Evolutionary conservation across 768 basidiomycete genomes (phyloP).

Genomic region (Lactifluus volemus): DNA sequence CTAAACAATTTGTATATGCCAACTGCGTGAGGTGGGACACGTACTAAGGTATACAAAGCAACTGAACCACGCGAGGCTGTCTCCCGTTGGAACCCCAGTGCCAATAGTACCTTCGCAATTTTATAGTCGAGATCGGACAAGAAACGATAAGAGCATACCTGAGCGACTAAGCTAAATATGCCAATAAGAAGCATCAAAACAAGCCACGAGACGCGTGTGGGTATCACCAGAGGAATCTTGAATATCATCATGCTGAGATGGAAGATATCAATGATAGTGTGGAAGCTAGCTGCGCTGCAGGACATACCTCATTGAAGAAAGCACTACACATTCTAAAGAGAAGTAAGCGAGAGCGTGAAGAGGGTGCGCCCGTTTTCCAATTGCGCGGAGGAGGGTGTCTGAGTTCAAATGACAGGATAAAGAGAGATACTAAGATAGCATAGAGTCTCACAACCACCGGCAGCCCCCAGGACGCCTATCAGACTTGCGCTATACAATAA

Average conservation of each 20-base stretch:
- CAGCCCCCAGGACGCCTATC: slow-evolving; percentile 54
- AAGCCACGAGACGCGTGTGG: slow-evolving; percentile 38
- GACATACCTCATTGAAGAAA: slow-evolving; percentile 27
- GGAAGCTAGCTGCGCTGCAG: neutral
- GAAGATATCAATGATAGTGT: neutral
- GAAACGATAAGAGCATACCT: slow-evolving; percentile 18
- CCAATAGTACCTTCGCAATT: slow-evolving; percentile 39
- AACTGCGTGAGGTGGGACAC: slow-evolving; percentile 19
- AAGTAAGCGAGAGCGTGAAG: slow-evolving; percentile 66
- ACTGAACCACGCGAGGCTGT: slow-evolving; percentile 55
- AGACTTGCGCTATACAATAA: slow-evolving; percentile 42
- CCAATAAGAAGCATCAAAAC: slow-evolving; percentile 42
- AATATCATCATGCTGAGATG: slow-evolving; percentile 35
- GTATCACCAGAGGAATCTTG: slow-evolving; percentile 35
- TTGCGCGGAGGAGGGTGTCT: slow-evolving; percentile 52
- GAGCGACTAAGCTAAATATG: slow-evolving; percentile 42
- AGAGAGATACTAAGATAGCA: neutral
- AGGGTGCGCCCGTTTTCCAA: slow-evolving; percentile 68
- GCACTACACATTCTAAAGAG: slow-evolving; percentile 45
- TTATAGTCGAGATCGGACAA: neutral
- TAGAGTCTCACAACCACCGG: slow-evolving; percentile 54
- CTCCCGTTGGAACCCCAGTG: slow-evolving; percentile 55
- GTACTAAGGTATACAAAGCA: slow-evolving; percentile 48
- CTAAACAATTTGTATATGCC: neutral
- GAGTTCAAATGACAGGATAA: neutral